Evolutionary conservation across 2,329 filamentous ascomycete species (phyloP), one percentile per base, ranked within the genome.

Genomic region (Hypoxylon sp.): DNA sequence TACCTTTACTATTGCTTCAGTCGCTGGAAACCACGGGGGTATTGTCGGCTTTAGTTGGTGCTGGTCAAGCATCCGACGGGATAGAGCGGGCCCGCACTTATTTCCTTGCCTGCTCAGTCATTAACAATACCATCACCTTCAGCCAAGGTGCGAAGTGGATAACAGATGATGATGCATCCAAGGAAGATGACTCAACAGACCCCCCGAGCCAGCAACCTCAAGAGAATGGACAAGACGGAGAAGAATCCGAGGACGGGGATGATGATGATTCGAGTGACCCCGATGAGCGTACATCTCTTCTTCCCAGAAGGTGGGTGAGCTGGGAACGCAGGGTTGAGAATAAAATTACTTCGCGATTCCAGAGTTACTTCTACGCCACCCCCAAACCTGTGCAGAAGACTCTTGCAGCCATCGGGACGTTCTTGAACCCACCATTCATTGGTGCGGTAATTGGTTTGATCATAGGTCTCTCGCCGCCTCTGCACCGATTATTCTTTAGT

Each of bases 41-140:
- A 16, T 68, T 83, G 5, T 63, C 72, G 19, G 60, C 71, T 5
- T 68, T 82, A 17, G 62, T 72, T 12, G 66, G 67, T 13, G 7
- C 40, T 7, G 68, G 71, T 3, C 67, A 70, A 15, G 75, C 78
- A 36, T 72, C 70, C 2, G 70, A 71, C 7, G 78, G 76, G 1
- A 69, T 83, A 23, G 71, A 76, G 29, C 72, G 81, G 12, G 80
- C 80, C 5, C 76, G 82, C 51, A 79, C 77, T n/a, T 84, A 82
- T 62, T 82, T 83, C 61, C 67, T 84, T 5, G 74, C 83, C 54
- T 82, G 80, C 51, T 75, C 80, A 7, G 81, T 82, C 55, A 69
- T 83, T 27, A 75, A 73, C 52, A 82, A 82, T 53, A 77, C 74
- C 20, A 69, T 83, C 42, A 81, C 79, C 0, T 83, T 83, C 58